These are phyloP conservation scores for Ochetophila trinervis DNA, from an alignment of 306 rosid genomes.

Conservation along the genomic window DNA sequence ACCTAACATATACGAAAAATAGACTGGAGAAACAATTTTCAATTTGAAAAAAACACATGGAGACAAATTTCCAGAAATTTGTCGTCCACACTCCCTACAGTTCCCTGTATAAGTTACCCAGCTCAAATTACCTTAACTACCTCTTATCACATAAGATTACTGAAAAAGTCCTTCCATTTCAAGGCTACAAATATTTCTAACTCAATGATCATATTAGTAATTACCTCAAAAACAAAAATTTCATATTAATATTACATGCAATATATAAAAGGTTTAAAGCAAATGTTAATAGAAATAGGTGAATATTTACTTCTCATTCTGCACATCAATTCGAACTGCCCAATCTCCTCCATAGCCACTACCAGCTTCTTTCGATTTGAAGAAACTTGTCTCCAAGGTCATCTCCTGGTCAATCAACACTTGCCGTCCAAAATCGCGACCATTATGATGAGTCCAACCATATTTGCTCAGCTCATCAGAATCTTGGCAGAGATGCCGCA, in stretches of 20 bases:
- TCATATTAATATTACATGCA: background rate
- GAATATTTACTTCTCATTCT: constrained; percentile 47
- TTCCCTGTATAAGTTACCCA: constrained; percentile 1
- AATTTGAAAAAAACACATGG: too few relatives aligned
- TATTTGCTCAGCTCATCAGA: constrained; percentile 76
- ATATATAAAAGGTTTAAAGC: constrained; percentile 1
- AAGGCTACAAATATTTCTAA: background rate
- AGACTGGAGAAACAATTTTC: too few relatives aligned
- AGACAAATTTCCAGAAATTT: background rate
- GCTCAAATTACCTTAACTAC: constrained; percentile 8
- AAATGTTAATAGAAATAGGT: constrained; percentile 16
- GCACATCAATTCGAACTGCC: constrained; percentile 69
- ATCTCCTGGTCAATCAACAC: constrained; percentile 66
- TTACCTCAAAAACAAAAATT: too few relatives aligned
- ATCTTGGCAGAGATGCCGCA: constrained; percentile 61
- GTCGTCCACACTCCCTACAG: constrained; percentile 8
- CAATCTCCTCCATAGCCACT: constrained; percentile 98
- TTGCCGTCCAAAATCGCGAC: constrained; percentile 84
- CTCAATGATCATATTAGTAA: too few relatives aligned
- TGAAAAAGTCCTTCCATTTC: background rate
- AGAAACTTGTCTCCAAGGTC: constrained; percentile 66
- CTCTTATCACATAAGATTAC: constrained; percentile 4
- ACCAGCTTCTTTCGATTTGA: constrained; percentile 70
- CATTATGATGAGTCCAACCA: constrained; percentile 86
- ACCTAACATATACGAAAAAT: too few relatives aligned